A percentile compares a stretch with the other conserved stretches of the same genome.
These are phyloP conservation scores for Acer negundo DNA, from an alignment of 345 rosid species.

Conservation along the genomic window DNA sequence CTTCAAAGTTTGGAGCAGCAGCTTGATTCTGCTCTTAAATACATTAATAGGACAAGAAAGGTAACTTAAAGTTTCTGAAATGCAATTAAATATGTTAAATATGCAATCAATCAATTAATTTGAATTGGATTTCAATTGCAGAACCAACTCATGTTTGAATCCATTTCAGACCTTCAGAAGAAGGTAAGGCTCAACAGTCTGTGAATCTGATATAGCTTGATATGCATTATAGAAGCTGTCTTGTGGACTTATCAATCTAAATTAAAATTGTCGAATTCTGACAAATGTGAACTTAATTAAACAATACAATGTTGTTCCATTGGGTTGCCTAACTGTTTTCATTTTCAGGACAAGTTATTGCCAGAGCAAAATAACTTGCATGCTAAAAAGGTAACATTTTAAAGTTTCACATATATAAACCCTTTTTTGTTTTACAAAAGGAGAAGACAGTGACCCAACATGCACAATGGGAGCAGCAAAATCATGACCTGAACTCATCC, in stretches of 20 bases:
- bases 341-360: conserved; percentile 63
- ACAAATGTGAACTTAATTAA: no score
- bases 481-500: conserved; percentile 36
- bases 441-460: conserved; percentile 51
- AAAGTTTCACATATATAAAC: not conserved
- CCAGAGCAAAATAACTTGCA: conserved; percentile 71
- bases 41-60: conserved; percentile 69
- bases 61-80: conserved; percentile 27
- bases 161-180: conserved; percentile 81
- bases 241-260: no score
- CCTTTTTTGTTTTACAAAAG: conserved; percentile 35
- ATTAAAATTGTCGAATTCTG: not conserved
- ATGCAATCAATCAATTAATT: not conserved
- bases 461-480: conserved; percentile 35
- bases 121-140: conserved; percentile 26
- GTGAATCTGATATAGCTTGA: not conserved
- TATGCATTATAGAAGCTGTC: no score
- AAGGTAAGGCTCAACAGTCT: conserved; percentile 63
- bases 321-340: not conserved
- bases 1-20: conserved; percentile 87
- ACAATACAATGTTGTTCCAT: not conserved
- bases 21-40: conserved; percentile 72
- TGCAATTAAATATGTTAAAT: no score
- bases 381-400: conserved; percentile 60
- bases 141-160: conserved; percentile 83